Evolutionary conservation across 163 green algal genomes (phyloP).

Genomic region (Coccomyxa subellipsoidea): DNA sequence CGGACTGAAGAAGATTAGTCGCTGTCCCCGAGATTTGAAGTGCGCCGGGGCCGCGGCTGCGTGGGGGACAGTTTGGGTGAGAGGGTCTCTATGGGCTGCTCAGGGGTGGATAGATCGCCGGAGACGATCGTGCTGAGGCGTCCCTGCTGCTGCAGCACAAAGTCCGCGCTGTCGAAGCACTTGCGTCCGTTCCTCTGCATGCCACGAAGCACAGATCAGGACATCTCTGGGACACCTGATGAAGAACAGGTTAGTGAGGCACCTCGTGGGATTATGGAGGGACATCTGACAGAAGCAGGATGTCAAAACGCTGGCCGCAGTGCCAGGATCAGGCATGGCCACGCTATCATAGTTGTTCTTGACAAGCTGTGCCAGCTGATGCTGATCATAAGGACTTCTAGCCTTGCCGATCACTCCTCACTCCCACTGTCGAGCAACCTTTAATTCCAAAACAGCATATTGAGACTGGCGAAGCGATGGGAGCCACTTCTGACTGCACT

Average conservation of each 20-base stretch:
- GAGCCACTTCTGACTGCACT: no score
- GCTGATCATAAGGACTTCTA: no score
- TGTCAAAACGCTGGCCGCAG: neutral
- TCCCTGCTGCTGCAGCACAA: slow-evolving; percentile 2
- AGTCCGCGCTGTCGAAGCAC: slow-evolving; percentile 20
- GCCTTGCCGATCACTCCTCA: no score
- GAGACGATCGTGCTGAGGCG: neutral
- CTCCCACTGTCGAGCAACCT: no score
- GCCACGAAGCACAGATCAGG: neutral
- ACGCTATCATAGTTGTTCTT: neutral
- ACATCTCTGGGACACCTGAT: neutral
- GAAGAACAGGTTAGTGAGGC: neutral
- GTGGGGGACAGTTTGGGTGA: neutral
- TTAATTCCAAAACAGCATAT: no score
- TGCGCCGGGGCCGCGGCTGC: neutral
- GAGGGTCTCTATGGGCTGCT: slow-evolving; percentile 10
- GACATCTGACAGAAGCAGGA: neutral
- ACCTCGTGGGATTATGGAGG: neutral
- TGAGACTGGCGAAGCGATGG: no score
- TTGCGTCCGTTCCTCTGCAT: slow-evolving; percentile 15
- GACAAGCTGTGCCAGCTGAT: no score
- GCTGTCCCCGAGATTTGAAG: neutral
- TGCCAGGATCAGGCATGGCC: neutral
- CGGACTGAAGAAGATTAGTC: no score
- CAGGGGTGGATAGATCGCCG: neutral